Evolutionary conservation across 2,329 filamentous ascomycete species (phyloP).

Genomic region (Metarhizium guizhouense): DNA sequence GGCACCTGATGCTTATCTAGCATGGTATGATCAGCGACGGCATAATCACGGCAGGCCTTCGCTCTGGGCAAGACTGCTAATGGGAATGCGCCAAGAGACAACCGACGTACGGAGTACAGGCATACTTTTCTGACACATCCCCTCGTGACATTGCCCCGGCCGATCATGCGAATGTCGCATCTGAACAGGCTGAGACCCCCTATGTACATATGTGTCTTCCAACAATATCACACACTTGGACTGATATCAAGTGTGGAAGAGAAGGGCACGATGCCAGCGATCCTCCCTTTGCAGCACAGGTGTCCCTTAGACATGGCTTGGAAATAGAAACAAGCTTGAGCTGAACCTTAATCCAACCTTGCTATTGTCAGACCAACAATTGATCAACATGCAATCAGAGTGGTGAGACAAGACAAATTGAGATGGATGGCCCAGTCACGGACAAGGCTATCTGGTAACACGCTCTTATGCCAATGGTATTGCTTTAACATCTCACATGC

Average conservation of each 20-base stretch:
- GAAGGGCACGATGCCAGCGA: no score
- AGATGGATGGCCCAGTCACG: neutral
- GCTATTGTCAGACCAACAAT: constrained; percentile 4
- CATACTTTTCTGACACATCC: neutral
- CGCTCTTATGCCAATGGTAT: no score
- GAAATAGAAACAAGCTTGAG: constrained; percentile 13
- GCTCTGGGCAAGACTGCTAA: neutral
- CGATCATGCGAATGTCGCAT: neutral
- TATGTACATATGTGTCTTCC: neutral
- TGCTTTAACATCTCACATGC: no score
- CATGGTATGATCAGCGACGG: neutral
- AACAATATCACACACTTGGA: neutral
- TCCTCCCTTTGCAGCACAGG: neutral
- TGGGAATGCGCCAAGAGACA: constrained; percentile 1
- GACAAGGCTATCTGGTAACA: no score
- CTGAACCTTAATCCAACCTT: constrained; percentile 11
- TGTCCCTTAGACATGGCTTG: constrained; percentile 8
- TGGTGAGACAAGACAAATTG: neutral
- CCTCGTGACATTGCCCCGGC: neutral
- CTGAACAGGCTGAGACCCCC: neutral
- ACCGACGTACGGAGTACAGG: neutral
- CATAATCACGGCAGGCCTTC: neutral
- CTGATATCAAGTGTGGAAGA: no score
- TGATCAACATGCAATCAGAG: constrained; percentile 2
- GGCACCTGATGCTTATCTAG: neutral